These are phyloP conservation scores for Penicillium roqueforti DNA, from an alignment of 495 filamentous ascomycete genomes.

Conservation along the genomic window DNA sequence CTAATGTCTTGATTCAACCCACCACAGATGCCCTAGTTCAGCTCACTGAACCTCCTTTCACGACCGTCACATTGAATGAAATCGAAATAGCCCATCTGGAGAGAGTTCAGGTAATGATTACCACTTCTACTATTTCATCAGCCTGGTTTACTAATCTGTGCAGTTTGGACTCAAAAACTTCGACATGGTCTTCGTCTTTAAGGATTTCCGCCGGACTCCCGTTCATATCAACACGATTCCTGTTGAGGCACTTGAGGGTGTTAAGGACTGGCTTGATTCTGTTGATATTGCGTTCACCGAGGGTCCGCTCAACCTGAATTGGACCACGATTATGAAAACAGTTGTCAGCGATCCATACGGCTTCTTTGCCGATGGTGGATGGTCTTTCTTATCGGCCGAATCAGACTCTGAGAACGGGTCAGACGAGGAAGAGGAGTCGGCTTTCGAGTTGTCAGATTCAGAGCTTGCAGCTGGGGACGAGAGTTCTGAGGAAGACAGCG, in stretches of 20 bases:
- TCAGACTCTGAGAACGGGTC: slow-evolving; percentile 78
- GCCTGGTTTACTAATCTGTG: slow-evolving; percentile 14
- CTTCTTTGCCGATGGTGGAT: slow-evolving; percentile 94
- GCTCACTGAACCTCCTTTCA: slow-evolving; percentile 93
- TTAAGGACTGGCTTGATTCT: slow-evolving; percentile 97
- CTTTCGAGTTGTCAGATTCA: slow-evolving; percentile 82
- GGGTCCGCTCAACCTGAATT: slow-evolving; percentile 95
- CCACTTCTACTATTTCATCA: background rate
- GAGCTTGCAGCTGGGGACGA: slow-evolving; percentile 77
- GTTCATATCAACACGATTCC: slow-evolving; percentile 98
- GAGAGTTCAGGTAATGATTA: slow-evolving; percentile 66
- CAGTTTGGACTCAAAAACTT: slow-evolving; percentile 98
- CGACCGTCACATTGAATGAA: slow-evolving; percentile 89
- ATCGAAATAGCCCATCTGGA: slow-evolving; percentile 96
- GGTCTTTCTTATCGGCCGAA: slow-evolving; percentile 86
- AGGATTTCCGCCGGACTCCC: slow-evolving; percentile 83
- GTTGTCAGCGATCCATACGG: slow-evolving; percentile 87
- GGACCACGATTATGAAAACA: slow-evolving; percentile 99
- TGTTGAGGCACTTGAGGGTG: slow-evolving; percentile 86
- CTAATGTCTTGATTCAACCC: slow-evolving; percentile 90
- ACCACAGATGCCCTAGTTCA: slow-evolving; percentile 98
- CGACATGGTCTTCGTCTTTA: slow-evolving; percentile 95
- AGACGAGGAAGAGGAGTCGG: slow-evolving; percentile 81
- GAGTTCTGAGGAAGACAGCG: slow-evolving; percentile 80
- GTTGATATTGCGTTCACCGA: slow-evolving; percentile 93